Conservation (phyloP, 164 flowering plant species). For the Umbellularia californica region DNA sequence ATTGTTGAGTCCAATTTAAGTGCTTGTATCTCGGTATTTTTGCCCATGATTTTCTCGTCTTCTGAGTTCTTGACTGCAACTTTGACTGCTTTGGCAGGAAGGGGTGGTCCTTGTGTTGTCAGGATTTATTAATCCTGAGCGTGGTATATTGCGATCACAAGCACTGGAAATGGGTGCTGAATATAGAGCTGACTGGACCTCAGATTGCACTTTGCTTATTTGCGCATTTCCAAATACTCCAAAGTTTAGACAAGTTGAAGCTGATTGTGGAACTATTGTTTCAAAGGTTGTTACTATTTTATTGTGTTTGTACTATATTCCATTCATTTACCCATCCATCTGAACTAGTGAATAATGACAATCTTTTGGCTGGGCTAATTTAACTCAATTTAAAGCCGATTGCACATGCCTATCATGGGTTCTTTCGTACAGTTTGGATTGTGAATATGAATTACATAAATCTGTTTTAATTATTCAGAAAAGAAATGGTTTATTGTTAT, state of each 20-base stretch:
- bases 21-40: background rate
- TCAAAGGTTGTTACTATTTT: slow-evolving; percentile 49
- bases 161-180: slow-evolving; percentile 93
- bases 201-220: slow-evolving; percentile 77
- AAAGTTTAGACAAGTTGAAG: slow-evolving; percentile 84
- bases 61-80: background rate
- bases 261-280: slow-evolving; percentile 82
- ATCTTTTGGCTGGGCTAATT: too few species aligned
- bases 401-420: too few species aligned
- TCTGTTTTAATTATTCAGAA: too few species aligned
- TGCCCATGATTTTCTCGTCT: background rate
- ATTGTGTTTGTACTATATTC: too few species aligned
- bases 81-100: slow-evolving; percentile 48
- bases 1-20: background rate
- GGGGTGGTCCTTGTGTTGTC: slow-evolving; percentile 92
- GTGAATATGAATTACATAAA: too few species aligned
- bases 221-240: slow-evolving; percentile 95
- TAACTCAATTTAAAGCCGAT: too few species aligned
- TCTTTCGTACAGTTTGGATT: too few species aligned
- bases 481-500: too few species aligned
- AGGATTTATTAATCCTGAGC: slow-evolving; percentile 93
- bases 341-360: too few species aligned
- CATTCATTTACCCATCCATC: too few species aligned
- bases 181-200: slow-evolving; percentile 78
- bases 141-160: slow-evolving; percentile 65